Evolutionary conservation across 31 red algal species (phyloP).

Genomic region (Odonthalia washingtoniensis): DNA sequence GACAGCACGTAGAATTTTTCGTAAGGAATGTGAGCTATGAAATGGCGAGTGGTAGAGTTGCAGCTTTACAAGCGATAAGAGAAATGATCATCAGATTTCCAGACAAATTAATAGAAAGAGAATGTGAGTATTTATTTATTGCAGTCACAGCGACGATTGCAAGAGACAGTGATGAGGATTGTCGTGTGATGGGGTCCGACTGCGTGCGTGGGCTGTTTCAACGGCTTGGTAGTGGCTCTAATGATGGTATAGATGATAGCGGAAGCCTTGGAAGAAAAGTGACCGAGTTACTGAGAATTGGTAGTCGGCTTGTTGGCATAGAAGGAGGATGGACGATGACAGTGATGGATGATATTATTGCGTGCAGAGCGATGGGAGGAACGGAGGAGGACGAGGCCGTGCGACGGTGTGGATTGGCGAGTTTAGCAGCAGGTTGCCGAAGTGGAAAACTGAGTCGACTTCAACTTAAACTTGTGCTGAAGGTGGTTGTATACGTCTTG

Average conservation of each 20-base stretch:
- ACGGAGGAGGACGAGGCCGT: slow-evolving; percentile 46
- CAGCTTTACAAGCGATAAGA: slow-evolving; percentile 60
- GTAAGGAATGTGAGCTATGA: slow-evolving; percentile 85
- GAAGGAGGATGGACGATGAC: too few species aligned
- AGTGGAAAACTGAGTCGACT: slow-evolving; percentile 41
- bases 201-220: too few species aligned
- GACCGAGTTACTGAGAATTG: slow-evolving; percentile 60
- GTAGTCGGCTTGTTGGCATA: slow-evolving; percentile 29
- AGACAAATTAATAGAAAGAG: slow-evolving; percentile 35
- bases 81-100: slow-evolving; percentile 61
- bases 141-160: slow-evolving; percentile 52
- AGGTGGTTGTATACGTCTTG: slow-evolving; percentile 27
- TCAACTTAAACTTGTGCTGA: slow-evolving; percentile 45
- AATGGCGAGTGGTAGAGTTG: slow-evolving; percentile 64
- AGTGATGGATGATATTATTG: too few species aligned
- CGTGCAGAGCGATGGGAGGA: too few species aligned
- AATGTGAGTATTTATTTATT: slow-evolving; percentile 82
- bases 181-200: slow-evolving; percentile 56
- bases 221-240: too few species aligned
- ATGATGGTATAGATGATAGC: too few species aligned
- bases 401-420: slow-evolving; percentile 38
- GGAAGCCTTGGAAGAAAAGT: too few species aligned
- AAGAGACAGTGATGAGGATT: slow-evolving; percentile 59
- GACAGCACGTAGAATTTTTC: slow-evolving; percentile 83
- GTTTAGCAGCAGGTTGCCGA: slow-evolving; percentile 54